phyloP scores from a whole-genome alignment of 2,329 filamentous ascomycete species.

The Verticillium tricorpus region DNA sequence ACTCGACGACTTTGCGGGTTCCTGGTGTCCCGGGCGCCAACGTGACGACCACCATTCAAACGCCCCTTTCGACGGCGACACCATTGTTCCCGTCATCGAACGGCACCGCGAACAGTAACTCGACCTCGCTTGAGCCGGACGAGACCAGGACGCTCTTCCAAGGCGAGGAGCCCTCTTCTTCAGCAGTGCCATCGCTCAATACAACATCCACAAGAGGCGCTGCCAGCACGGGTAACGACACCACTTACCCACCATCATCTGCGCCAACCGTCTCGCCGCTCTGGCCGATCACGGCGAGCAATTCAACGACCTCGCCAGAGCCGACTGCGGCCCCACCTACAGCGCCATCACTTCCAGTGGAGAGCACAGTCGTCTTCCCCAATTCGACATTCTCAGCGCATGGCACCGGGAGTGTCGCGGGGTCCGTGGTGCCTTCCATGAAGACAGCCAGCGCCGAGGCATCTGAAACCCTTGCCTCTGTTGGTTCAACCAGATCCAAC shows the following conservation, averaged over 20 bases:
- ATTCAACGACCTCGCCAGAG: not conserved
- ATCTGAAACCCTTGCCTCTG: not conserved
- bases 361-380: not conserved
- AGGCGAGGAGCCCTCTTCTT: not conserved
- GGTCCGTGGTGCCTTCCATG: not conserved
- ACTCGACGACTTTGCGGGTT: not conserved
- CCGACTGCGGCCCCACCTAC: not conserved
- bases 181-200: not conserved
- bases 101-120: not conserved
- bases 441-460: not conserved
- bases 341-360: no score
- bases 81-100: not conserved
- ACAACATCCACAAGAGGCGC: not conserved
- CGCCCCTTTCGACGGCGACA: not conserved
- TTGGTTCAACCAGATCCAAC: not conserved
- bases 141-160: not conserved
- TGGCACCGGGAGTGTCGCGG: not conserved
- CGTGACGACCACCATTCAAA: not conserved
- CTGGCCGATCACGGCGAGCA: not conserved
- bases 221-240: not conserved
- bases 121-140: not conserved
- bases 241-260: not conserved
- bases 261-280: not conserved
- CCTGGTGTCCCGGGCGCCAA: not conserved
- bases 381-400: not conserved